Conservation (phyloP, 2,329 filamentous ascomycete species). For the Gyromitra esculenta region DNA sequence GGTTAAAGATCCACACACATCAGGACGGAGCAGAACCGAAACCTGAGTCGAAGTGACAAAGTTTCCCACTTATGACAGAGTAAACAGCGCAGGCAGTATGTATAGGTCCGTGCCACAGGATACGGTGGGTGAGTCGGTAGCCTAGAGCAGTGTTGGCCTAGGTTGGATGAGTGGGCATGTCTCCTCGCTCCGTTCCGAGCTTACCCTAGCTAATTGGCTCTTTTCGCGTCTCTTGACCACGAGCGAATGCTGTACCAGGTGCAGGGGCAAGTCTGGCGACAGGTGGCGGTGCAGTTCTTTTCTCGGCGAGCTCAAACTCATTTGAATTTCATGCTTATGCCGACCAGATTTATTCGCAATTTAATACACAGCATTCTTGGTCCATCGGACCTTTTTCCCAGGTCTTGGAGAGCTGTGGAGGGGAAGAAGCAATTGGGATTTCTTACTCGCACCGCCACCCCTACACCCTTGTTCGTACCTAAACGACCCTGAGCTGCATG, state of each 20-base stretch:
- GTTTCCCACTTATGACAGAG: not conserved
- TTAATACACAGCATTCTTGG: too few species aligned
- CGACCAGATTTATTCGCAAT: too few species aligned
- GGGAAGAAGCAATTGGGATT: too few species aligned
- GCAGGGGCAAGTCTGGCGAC: not conserved
- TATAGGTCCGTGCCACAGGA: slow-evolving; percentile 20
- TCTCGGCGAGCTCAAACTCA: too few species aligned
- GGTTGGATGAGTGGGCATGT: not conserved
- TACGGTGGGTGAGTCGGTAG: not conserved
- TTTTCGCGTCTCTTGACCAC: not conserved
- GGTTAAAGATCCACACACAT: slow-evolving; percentile 30
- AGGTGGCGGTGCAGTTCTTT: too few species aligned
- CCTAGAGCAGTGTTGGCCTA: not conserved
- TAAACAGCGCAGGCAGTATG: not conserved
- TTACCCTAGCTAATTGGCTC: slow-evolving; percentile 12
- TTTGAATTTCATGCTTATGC: too few species aligned
- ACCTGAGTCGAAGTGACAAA: not conserved
- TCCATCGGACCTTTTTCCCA: too few species aligned
- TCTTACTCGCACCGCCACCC: too few species aligned
- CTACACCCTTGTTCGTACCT: not conserved
- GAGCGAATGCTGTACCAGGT: not conserved
- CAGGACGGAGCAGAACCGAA: slow-evolving; percentile 1
- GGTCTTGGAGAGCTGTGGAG: too few species aligned
- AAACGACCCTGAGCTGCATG: not conserved
- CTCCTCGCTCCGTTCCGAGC: slow-evolving; percentile 4